A percentile compares a stretch with the other conserved stretches of the same genome.
Conservation (phyloP, 306 rosid species). For the Echinosophora koreensis region DNA sequence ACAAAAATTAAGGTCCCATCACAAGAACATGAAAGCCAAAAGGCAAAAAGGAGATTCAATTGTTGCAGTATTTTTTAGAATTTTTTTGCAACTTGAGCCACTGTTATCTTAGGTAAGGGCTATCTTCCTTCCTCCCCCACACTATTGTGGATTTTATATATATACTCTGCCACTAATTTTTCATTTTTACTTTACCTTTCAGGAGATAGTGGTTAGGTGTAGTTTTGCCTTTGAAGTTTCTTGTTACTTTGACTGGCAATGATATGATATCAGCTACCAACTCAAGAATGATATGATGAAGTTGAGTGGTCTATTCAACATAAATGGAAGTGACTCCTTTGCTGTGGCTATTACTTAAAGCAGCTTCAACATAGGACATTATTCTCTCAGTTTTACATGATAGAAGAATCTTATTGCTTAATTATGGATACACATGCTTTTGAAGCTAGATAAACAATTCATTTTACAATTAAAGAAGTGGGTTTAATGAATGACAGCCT, state of each 20-base stretch:
- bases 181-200: constrained; percentile 17
- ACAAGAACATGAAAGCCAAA: constrained; percentile 56
- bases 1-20: constrained; percentile 62
- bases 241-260: constrained; percentile 7
- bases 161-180: constrained; percentile 3
- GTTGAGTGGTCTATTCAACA: constrained; percentile 12
- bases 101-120: constrained; percentile 47
- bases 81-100: constrained; percentile 25
- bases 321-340: constrained; percentile 19
- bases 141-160: constrained; percentile 9
- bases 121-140: constrained; percentile 3
- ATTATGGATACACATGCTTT: background rate
- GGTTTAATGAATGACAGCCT: background rate
- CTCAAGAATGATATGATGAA: constrained; percentile 27
- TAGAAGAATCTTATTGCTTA: background rate
- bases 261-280: background rate
- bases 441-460: constrained; percentile 12
- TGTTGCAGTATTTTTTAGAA: constrained; percentile 72
- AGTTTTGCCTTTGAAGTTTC: constrained; percentile 17
- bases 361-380: constrained; percentile 3
- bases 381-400: constrained; percentile 7
- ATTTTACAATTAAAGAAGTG: background rate
- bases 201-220: background rate
- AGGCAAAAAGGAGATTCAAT: constrained; percentile 53
- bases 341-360: constrained; percentile 3